These are phyloP conservation scores for Phytophthora sansomeana DNA, from an alignment of 352 stramenopile species.

Conservation along the genomic window DNA sequence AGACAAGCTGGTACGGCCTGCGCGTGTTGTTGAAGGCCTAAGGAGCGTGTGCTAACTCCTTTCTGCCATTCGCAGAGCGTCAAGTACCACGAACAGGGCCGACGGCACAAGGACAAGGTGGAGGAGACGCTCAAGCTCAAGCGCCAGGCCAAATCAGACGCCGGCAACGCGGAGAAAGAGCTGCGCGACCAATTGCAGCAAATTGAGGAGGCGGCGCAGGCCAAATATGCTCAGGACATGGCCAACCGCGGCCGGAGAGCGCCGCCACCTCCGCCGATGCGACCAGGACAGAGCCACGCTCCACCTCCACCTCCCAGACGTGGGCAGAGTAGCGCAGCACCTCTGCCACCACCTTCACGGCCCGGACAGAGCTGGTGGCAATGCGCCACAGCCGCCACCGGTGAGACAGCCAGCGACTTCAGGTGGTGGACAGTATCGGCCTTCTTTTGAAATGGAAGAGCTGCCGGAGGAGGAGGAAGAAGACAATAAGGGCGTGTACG, in stretches of 20 bases:
- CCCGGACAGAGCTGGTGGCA: conserved; percentile 4
- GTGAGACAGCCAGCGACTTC: neutral
- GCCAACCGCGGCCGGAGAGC: conserved; percentile 21
- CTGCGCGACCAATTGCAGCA: conserved; percentile 71
- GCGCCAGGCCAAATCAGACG: conserved; percentile 74
- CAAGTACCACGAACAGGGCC: conserved; percentile 83
- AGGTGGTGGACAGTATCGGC: conserved; percentile 15
- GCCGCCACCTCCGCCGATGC: conserved; percentile 44
- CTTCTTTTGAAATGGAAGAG: conserved; percentile 15
- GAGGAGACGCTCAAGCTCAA: conserved; percentile 77
- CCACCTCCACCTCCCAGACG: conserved; percentile 11
- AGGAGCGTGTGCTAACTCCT: neutral
- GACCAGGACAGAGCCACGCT: conserved; percentile 16
- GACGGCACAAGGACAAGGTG: conserved; percentile 79
- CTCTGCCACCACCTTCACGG: conserved; percentile 4
- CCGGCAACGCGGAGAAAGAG: conserved; percentile 60
- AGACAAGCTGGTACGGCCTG: conserved; percentile 69
- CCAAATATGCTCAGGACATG: conserved; percentile 69
- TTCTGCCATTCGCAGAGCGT: conserved; percentile 56
- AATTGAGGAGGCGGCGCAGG: conserved; percentile 75
- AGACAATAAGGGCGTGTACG: conserved; percentile 79
- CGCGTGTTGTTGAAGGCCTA: neutral
- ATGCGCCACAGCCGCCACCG: neutral
- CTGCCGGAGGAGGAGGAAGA: conserved; percentile 49
- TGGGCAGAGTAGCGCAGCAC: too few relatives aligned